A percentile compares a stretch with the other conserved stretches of the same genome.
Conservation (phyloP, 371 early-diverging fungal species). For the Circinella umbellata region DNA sequence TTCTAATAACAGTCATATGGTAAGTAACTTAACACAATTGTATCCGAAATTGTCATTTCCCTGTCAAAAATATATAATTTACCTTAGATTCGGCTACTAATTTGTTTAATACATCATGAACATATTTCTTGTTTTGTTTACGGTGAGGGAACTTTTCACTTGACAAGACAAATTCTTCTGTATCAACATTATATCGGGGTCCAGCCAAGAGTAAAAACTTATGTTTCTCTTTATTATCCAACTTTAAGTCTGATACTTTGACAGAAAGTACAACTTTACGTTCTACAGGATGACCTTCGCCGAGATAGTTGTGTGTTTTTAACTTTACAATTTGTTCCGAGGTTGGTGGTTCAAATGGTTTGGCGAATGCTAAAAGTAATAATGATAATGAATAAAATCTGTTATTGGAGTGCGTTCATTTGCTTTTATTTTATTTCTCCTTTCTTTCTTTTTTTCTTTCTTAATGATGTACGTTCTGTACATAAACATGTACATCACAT, state of each 20-base stretch:
- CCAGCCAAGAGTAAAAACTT: constrained; percentile 67
- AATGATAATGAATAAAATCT: background rate
- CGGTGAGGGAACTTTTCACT: constrained; percentile 66
- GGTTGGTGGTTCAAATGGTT: constrained; percentile 64
- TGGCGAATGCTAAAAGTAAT: constrained; percentile 47
- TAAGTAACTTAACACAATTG: too few species aligned
- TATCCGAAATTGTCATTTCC: too few species aligned
- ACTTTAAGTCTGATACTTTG: constrained; percentile 50
- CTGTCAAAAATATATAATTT: background rate
- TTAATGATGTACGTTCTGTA: too few species aligned
- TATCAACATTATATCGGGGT: constrained; percentile 62
- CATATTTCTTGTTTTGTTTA: constrained; percentile 72
- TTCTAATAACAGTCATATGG: constrained; percentile 25
- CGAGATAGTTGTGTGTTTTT: constrained; percentile 61
- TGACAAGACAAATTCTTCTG: constrained; percentile 59
- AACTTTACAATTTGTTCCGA: constrained; percentile 58
- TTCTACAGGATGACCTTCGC: constrained; percentile 68
- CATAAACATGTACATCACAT: too few species aligned
- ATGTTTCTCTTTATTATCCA: constrained; percentile 57
- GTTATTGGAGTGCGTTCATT: constrained; percentile 2
- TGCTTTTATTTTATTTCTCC: background rate
- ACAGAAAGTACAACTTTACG: constrained; percentile 67
- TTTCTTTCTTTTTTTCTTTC: background rate
- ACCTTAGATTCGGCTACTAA: constrained; percentile 65
- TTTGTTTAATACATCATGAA: constrained; percentile 61